Evolutionary conservation across 441 rosid genomes (phyloP), one percentile per base, ranked within the genome.

Genomic region (Raphanus hybrid): DNA sequence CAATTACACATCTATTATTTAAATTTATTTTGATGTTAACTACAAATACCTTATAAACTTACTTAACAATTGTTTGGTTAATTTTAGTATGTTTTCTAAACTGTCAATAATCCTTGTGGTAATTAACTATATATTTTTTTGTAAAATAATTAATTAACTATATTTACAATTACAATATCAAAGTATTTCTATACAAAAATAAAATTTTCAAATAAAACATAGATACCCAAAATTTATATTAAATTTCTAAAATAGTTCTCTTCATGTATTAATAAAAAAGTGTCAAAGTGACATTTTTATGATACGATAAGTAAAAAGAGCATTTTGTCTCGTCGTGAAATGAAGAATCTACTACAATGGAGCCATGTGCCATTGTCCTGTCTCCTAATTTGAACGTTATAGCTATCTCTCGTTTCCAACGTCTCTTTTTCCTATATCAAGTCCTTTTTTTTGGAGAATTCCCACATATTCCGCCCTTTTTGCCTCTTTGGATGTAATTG

Each of bases 381-480:
- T 48, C 54, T 48, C 16, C 54, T 48, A 48, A 48, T 48, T 58
- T 59, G 76, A 77, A 77, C 81, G 81, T 77, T 29, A 29, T 29
- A 65, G 57, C 27, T n/a, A 48, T 48, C 54, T 77, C 67, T 71
- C 6, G 2, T 66, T 45, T 66, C 68, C 64, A 78, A 71, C 81
- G 81, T 77, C 71, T 72, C 54, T 78, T 48, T 65, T 66, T 48
- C 16, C 15, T 48, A 4, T 6, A 12, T 12, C 15, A 48, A 48
- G 54, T 48, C 54, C 54, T 43, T 43, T n/a, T 18, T 18, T 48
- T 50, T n/a, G 18, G 8, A 15, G 8, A 48, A 5, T 5, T 50
- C 57, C 57, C 57, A 50, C 3, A 50, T 5, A 50, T 50, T 5
- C 18, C 18, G 20, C 2, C 57, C 57, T 50, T 50, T 50, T 50